Percentiles rank a stretch among this genome's conserved stretches.
Conservation (phyloP, 768 basidiomycete species). For the Tylopilus sp. region DNA sequence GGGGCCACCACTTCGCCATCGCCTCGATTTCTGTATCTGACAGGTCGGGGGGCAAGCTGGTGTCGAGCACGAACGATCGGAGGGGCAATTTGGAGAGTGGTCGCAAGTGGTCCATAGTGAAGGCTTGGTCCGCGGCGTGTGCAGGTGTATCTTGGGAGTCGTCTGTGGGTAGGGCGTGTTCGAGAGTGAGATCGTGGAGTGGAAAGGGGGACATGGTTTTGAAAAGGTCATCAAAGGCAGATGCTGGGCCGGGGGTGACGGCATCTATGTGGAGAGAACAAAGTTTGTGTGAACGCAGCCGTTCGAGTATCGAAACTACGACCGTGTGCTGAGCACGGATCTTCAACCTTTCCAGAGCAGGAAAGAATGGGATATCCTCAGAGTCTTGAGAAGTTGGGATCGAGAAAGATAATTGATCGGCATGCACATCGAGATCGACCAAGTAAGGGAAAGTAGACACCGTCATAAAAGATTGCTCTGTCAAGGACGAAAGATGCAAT, state of each 20-base stretch:
- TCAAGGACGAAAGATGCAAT: slow-evolving; percentile 40
- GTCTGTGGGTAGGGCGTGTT: slow-evolving; percentile 29
- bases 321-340: slow-evolving; percentile 38
- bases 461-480: slow-evolving; percentile 34
- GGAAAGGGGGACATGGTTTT: slow-evolving; percentile 28
- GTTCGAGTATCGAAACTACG: slow-evolving; percentile 33
- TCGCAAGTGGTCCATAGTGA: slow-evolving; percentile 33
- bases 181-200: slow-evolving; percentile 38
- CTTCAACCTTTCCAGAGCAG: slow-evolving; percentile 36
- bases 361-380: slow-evolving; percentile 29
- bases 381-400: neutral
- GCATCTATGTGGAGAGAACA: slow-evolving; percentile 38
- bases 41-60: slow-evolving; percentile 37
- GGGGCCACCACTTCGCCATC: slow-evolving; percentile 44
- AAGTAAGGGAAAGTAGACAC: slow-evolving; percentile 38
- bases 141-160: slow-evolving; percentile 34
- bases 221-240: slow-evolving; percentile 38
- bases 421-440: slow-evolving; percentile 43
- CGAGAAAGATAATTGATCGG: slow-evolving; percentile 32
- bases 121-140: slow-evolving; percentile 9
- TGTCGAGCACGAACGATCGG: slow-evolving; percentile 37
- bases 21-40: slow-evolving; percentile 37
- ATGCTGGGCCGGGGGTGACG: slow-evolving; percentile 24
- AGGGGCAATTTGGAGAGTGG: slow-evolving; percentile 35
- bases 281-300: slow-evolving; percentile 32